These are phyloP conservation scores for Phyllosticta citrichinensis DNA, from an alignment of 2,329 filamentous ascomycete species.

Conservation along the genomic window DNA sequence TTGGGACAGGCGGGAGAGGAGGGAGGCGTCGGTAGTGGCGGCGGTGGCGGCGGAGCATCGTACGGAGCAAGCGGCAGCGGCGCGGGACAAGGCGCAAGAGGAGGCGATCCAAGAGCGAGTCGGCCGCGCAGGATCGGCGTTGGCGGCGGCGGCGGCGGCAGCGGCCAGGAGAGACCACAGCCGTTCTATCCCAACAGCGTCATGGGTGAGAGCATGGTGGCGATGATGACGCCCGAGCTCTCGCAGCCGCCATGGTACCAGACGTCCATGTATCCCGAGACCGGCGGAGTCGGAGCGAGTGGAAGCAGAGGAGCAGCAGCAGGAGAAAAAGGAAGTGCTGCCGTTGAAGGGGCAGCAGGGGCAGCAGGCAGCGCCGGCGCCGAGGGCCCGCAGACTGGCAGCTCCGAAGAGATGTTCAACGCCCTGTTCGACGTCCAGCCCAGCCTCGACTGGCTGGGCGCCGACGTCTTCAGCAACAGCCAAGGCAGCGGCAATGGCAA, in stretches of 20 bases:
- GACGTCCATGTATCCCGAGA: background rate
- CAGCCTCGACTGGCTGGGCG: conserved; percentile 25
- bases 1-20: background rate
- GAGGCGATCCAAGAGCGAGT: background rate
- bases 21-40: background rate
- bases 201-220: background rate
- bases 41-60: no score
- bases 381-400: background rate
- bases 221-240: background rate
- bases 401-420: conserved; percentile 25
- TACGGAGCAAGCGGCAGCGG: background rate
- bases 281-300: no score
- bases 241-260: background rate
- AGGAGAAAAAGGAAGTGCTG: background rate
- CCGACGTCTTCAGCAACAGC: conserved; percentile 15
- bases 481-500: background rate
- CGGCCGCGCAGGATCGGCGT: no score
- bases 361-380: background rate
- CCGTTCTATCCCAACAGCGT: background rate
- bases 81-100: background rate
- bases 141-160: background rate
- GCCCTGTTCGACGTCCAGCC: conserved; percentile 25
- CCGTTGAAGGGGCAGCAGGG: no score
- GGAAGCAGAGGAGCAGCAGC: background rate
- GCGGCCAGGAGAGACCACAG: background rate